Evolutionary conservation across 805 yeast genomes (phyloP).

Genomic region (Suhomyces vadensis): DNA sequence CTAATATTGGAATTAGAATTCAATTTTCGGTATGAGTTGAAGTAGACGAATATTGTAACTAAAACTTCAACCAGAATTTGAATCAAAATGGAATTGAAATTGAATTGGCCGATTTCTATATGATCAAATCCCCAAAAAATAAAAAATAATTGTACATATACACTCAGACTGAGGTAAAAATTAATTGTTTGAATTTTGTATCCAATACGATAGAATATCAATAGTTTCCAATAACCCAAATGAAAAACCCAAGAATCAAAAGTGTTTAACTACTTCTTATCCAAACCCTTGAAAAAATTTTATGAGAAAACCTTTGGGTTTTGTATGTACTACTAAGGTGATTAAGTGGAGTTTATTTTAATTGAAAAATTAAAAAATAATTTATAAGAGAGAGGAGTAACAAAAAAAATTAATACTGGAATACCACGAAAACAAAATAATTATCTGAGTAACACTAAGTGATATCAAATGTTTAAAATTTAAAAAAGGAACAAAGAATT

Average conservation of each 20-base stretch:
- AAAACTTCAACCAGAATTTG: neutral
- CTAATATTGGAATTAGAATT: neutral
- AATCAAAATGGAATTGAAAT: neutral
- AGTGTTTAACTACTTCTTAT: neutral
- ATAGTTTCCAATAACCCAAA: neutral
- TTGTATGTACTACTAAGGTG: slow-evolving; percentile 3
- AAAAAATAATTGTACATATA: slow-evolving; percentile 1
- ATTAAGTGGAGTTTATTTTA: slow-evolving; percentile 2
- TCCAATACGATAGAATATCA: neutral
- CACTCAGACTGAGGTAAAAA: slow-evolving; percentile 1
- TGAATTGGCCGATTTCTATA: neutral
- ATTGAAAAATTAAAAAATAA: slow-evolving; percentile 6
- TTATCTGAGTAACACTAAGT: slow-evolving; percentile 4
- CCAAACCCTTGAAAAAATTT: slow-evolving; percentile 4
- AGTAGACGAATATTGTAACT: too few species aligned
- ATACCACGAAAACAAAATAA: neutral
- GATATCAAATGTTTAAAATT: slow-evolving; percentile 1
- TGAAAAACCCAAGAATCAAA: slow-evolving; percentile 1
- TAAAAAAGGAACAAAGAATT: slow-evolving; percentile 6
- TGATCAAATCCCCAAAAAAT: neutral
- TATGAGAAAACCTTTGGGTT: slow-evolving; percentile 13
- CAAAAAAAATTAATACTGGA: neutral
- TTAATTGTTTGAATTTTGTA: neutral
- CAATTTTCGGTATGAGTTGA: too few species aligned
- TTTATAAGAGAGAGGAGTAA: slow-evolving; percentile 4